These are phyloP conservation scores for Acer yangbiense DNA, from an alignment of 345 rosid species.

Conservation along the genomic window DNA sequence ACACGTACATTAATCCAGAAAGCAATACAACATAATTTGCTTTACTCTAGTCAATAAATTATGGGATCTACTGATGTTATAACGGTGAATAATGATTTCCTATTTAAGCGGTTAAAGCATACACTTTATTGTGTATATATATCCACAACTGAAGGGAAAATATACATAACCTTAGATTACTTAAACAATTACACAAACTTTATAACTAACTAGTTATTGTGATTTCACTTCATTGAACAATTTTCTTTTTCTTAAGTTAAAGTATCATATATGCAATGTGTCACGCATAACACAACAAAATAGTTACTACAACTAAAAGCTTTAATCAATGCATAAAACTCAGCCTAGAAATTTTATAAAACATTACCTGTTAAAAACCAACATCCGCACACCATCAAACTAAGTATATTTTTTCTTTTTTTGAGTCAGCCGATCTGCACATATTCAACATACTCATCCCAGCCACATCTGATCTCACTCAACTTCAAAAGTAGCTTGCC, in stretches of 20 bases:
- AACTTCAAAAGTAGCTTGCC: conserved; percentile 29
- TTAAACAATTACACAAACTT: not conserved
- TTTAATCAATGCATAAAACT: conserved; percentile 16
- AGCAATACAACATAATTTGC: not conserved
- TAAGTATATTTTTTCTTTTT: conserved; percentile 17
- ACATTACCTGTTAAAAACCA: conserved; percentile 45
- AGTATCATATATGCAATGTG: not conserved
- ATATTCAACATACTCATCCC: conserved; percentile 38
- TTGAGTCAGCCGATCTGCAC: conserved; percentile 35
- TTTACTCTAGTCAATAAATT: not conserved
- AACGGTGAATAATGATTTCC: not conserved
- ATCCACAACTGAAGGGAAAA: not conserved
- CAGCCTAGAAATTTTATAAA: conserved; percentile 12
- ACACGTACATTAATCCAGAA: not conserved
- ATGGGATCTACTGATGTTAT: not conserved
- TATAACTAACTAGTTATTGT: no score
- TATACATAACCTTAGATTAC: not conserved
- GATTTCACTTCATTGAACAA: not conserved
- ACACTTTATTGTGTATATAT: not conserved
- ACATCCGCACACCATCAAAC: conserved; percentile 25
- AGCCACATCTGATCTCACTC: conserved; percentile 38
- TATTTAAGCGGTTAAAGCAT: not conserved
- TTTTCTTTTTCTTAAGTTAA: not conserved
- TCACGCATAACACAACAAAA: not conserved
- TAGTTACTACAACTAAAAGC: not conserved